Evolutionary conservation across 2,329 filamentous ascomycete genomes (phyloP).

Genomic region (Aureobasidium sp.): DNA sequence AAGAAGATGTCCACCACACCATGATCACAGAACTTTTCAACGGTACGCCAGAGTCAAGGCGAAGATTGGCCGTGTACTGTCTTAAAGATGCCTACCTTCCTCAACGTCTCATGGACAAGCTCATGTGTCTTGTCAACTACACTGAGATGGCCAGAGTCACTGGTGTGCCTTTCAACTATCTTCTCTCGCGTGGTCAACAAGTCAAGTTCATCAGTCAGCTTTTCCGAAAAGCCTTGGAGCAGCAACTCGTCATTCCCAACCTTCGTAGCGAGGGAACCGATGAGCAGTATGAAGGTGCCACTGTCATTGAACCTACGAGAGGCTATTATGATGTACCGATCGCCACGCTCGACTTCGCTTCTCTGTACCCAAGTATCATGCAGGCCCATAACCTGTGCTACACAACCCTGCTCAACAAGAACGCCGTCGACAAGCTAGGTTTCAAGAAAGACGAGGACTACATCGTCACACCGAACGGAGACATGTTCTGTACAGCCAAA

Average conservation of each 20-base stretch:
- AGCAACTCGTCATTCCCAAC: constrained; percentile 91
- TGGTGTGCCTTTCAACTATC: constrained; percentile 91
- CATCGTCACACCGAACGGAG: constrained; percentile 89
- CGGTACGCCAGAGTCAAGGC: constrained; percentile 84
- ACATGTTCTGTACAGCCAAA: constrained; percentile 83
- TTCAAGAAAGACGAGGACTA: constrained; percentile 89
- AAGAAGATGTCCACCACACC: constrained; percentile 96
- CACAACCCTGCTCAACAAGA: constrained; percentile 81
- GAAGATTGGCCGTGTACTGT: constrained; percentile 90
- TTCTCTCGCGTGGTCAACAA: constrained; percentile 88
- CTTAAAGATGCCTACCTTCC: constrained; percentile 95
- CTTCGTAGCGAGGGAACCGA: constrained; percentile 61
- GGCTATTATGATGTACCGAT: constrained; percentile 94
- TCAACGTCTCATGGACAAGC: constrained; percentile 89
- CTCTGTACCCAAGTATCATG: constrained; percentile 97
- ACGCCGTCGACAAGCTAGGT: constrained; percentile 64
- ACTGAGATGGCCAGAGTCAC: constrained; percentile 99
- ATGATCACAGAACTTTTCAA: constrained; percentile 99
- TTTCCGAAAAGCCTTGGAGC: constrained; percentile 88
- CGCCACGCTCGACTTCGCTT: constrained; percentile 96
- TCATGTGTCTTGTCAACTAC: constrained; percentile 98
- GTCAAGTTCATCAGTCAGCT: constrained; percentile 97
- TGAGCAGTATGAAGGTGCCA: constrained; percentile 95
- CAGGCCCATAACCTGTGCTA: constrained; percentile 98
- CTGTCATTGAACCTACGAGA: constrained; percentile 89